Percentiles rank a stretch among this genome's conserved stretches.
phyloP scores from a whole-genome alignment of 1,284 basidiomycete genomes.

The Puccinia polysora region DNA sequence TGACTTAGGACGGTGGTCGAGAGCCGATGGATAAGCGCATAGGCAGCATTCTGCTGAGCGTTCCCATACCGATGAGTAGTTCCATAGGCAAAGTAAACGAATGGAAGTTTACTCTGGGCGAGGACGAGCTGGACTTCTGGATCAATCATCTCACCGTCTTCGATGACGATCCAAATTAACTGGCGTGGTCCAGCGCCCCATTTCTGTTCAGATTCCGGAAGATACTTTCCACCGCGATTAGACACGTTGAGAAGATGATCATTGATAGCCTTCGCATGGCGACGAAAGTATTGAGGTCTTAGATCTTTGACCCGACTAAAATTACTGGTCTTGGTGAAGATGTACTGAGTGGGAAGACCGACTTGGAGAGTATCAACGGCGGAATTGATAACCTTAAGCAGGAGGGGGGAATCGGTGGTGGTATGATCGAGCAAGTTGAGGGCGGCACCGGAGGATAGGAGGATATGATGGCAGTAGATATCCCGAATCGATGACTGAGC shows the following conservation, averaged over 20 bases:
- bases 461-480: slow-evolving; percentile 28
- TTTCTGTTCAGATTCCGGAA: slow-evolving; percentile 1
- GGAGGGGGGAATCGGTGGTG: background rate
- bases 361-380: background rate
- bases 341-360: slow-evolving; percentile 17
- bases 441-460: slow-evolving; percentile 6
- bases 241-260: slow-evolving; percentile 7
- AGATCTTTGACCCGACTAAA: slow-evolving; percentile 2
- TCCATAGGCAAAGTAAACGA: slow-evolving; percentile 27
- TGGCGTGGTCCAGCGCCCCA: slow-evolving; percentile 13
- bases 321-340: slow-evolving; percentile 35
- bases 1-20: slow-evolving; percentile 14
- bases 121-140: slow-evolving; percentile 11
- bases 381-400: background rate
- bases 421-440: slow-evolving; percentile 19
- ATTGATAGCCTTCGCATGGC: slow-evolving; percentile 12
- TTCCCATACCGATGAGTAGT: slow-evolving; percentile 30
- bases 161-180: slow-evolving; percentile 32
- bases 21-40: slow-evolving; percentile 35
- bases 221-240: slow-evolving; percentile 8
- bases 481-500: slow-evolving; percentile 35
- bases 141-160: slow-evolving; percentile 20
- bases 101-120: background rate
- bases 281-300: slow-evolving; percentile 22
- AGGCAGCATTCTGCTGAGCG: slow-evolving; percentile 36